These are phyloP conservation scores for Pestalotiopsis fici DNA, from an alignment of 2,329 filamentous ascomycete species.

Conservation along the genomic window DNA sequence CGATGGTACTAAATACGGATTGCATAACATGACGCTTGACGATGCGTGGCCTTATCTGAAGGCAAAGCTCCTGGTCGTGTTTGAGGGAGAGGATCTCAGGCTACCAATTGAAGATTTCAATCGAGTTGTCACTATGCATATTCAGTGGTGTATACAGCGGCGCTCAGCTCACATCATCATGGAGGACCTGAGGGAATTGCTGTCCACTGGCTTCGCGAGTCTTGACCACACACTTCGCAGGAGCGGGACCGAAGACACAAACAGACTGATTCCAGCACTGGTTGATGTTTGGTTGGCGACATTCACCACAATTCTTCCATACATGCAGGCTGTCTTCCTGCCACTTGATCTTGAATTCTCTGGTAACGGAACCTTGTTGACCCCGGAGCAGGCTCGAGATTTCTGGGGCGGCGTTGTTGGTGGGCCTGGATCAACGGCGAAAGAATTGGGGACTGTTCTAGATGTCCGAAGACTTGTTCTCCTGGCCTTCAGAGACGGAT, in stretches of 20 bases:
- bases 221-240: conserved; percentile 81
- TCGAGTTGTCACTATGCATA: conserved; percentile 74
- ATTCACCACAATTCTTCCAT: conserved; percentile 87
- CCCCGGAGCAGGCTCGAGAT: conserved; percentile 75
- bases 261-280: conserved; percentile 79
- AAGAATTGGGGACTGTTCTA: conserved; percentile 50
- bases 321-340: conserved; percentile 92
- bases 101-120: conserved; percentile 86
- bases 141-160: conserved; percentile 76
- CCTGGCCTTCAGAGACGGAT: conserved; percentile 81
- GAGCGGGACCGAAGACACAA: conserved; percentile 69
- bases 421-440: conserved; percentile 15
- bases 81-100: conserved; percentile 78
- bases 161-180: conserved; percentile 70
- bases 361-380: conserved; percentile 79
- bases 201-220: conserved; percentile 80
- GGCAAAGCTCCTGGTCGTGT: conserved; percentile 74
- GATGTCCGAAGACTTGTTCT: conserved; percentile 90
- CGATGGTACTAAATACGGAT: conserved; percentile 60
- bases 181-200: conserved; percentile 74
- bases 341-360: conserved; percentile 92
- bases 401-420: conserved; percentile 80
- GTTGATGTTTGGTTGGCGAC: conserved; percentile 95
- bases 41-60: conserved; percentile 84
- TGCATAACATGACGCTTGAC: conserved; percentile 71